These are phyloP conservation scores for Huntiella decipiens DNA, from an alignment of 2,329 filamentous ascomycete genomes.

Conservation along the genomic window DNA sequence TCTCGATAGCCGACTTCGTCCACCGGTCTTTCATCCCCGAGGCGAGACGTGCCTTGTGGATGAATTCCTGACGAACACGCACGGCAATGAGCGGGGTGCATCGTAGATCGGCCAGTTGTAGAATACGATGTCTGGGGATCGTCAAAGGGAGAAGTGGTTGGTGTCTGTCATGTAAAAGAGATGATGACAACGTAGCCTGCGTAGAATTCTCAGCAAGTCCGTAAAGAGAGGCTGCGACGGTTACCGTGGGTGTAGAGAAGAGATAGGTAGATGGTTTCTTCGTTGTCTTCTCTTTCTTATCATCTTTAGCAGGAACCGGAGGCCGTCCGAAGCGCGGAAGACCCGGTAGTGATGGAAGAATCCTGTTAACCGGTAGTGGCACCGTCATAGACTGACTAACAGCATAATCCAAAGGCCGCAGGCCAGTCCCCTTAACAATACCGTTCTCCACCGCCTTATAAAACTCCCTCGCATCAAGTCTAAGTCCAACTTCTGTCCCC, in stretches of 20 bases:
- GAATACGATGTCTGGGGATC: slow-evolving; percentile 19
- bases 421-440: slow-evolving; percentile 4
- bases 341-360: slow-evolving; percentile 13
- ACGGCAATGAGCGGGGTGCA: slow-evolving; percentile 22
- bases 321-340: not conserved
- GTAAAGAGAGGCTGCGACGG: slow-evolving; percentile 23
- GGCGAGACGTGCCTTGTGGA: slow-evolving; percentile 8
- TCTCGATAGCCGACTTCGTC: slow-evolving; percentile 16
- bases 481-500: slow-evolving; percentile 19
- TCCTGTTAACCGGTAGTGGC: slow-evolving; percentile 18
- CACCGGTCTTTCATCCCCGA: slow-evolving; percentile 8
- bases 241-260: slow-evolving; percentile 19
- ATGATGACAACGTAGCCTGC: slow-evolving; percentile 15
- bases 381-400: slow-evolving; percentile 22
- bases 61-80: slow-evolving; percentile 23
- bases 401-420: slow-evolving; percentile 21
- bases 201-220: slow-evolving; percentile 20
- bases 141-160: slow-evolving; percentile 21
- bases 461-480: slow-evolving; percentile 17
- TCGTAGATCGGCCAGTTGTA: slow-evolving; percentile 21
- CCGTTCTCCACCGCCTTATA: not conserved
- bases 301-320: not conserved
- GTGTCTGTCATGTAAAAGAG: slow-evolving; percentile 21
- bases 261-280: slow-evolving; percentile 11
- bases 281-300: slow-evolving; percentile 5